Conservation (phyloP, 75 land plant species). For the Chamaecyparis obtusa region DNA sequence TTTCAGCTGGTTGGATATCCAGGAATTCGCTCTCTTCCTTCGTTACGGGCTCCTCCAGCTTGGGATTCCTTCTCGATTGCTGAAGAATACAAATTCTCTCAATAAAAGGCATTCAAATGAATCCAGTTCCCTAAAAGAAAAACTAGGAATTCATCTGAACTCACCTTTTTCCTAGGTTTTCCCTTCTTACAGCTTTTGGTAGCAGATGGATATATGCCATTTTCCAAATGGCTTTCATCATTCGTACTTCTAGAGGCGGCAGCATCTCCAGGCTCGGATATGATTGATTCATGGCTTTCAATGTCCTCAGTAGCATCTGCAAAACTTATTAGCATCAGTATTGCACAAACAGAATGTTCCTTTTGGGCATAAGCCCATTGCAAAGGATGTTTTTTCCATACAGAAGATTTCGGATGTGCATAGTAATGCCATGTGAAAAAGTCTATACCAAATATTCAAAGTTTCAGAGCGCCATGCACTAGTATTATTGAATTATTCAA, state of each 20-base stretch:
- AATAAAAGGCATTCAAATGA: conserved; percentile 1
- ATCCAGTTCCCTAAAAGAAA: neutral
- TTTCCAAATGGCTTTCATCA: neutral
- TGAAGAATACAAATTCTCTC: neutral
- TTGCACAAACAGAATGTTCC: neutral
- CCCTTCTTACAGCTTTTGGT: conserved; percentile 10
- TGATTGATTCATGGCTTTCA: neutral
- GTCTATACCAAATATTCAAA: neutral
- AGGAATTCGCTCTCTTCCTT: neutral
- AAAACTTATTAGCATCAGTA: neutral
- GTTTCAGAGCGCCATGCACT: neutral
- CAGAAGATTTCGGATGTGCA: neutral
- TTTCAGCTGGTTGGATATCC: neutral
- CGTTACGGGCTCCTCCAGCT: neutral
- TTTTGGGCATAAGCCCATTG: neutral
- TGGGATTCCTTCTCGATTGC: neutral
- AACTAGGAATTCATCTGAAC: neutral
- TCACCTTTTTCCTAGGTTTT: conserved; percentile 5
- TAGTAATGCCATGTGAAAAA: neutral
- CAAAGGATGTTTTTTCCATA: neutral
- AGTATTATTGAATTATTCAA: neutral
- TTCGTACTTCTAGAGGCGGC: neutral
- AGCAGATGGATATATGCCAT: neutral
- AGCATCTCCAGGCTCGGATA: neutral
- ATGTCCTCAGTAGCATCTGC: neutral